Base-by-base conservation (phyloP, 352 stramenopile genomes). In the Globisporangium irregulare region DNA sequence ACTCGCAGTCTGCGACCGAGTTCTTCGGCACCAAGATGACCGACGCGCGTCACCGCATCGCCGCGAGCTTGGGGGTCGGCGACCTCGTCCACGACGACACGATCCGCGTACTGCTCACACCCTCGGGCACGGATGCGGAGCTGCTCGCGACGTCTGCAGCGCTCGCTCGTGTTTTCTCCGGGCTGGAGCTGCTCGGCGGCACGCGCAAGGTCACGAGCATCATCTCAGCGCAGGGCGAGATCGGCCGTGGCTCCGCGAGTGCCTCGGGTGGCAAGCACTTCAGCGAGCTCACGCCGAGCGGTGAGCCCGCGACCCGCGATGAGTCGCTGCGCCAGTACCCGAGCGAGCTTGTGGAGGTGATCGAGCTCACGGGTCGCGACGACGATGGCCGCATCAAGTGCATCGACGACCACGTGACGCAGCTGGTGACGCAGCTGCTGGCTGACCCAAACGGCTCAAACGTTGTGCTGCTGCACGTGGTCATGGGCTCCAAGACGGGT, bases 61-160 rank as follows among this genome's bases (percentile, higher is more conserved):
- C 84, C 1, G 55, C 58, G 18, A 91, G 82, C 58, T 73, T 95
- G 1, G 85, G 75, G 3, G 65, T 93, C 15, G 69, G 72, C 0
- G 74, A 78, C 24, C 73, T 92, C 56, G 82, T 91, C n/a, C 67
- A 78, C 12, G 74, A 79, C 48, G 76, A 86, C 64, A 68, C 70
- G 10, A 62, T 93, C 20, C 78, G 78, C 41, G 76, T 93, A 56
- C 62, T 92, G 60, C 75, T 96, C 59, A 92, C 87, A 34, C 90
- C 90, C 4, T 97, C 90, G 0, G 90, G 90, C 41, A 94, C 89
- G 0, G 90, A 97, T 57, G 90, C 90, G 8, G 90, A 97, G 75
- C 79, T 96, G 20, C 65, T 96, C 22, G 88, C 89, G 18, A 93
- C 86, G 0, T 79, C 87, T 0, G 79, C 83, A 7, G 90, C 83